Base-by-base conservation (phyloP, 768 basidiomycete species). In the Phylloporus sp. region DNA sequence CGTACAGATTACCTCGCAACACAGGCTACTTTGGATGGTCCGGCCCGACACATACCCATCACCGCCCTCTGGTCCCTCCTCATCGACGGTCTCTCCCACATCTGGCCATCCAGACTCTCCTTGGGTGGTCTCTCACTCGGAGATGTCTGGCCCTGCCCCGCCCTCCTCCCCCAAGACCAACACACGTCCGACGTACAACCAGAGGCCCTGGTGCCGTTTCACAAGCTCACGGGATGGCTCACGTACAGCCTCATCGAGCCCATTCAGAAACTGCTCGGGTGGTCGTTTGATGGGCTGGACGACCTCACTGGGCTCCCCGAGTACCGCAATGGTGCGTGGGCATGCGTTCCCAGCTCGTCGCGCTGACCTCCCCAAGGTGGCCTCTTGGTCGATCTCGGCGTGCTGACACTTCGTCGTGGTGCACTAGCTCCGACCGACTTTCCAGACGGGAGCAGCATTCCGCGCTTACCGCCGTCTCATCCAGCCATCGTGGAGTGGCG, bases 401-500 rank as follows among this genome's bases (percentile, higher is more conserved):
- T 95, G 13, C 71, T 98, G 38, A 74, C 76, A 2, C 80, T 97
- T 50, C 85, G 85, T 54, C 73, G 78, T 0, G 67, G 70, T 20
- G 73, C 71, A 0, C 71, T 94, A 1, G n/a, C 35, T 12, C 74
- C 80, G 0, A 69, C 77, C n/a, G 77, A 82, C 18, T 67, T 64
- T n/a, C 71, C 80, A 7, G 49, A 56, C 5, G 20, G 18, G 11
- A 35, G 27, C 12, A 74, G 74, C 20, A 75, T 92, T 46, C 85
- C 91, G 4, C 79, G 77, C 35, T 76, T 88, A 22, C 70, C 77
- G 13, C 79, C 92, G 2, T 86, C 87, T 0, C 93, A 94, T 64
- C 90, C 92, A 0, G 92, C 92, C 6, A 85, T 98, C 50, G 84
- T 97, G 32, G 95, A 99, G 71, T 95, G 95, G 94, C 77, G 95